Conservation (phyloP, 164 flowering plant genomes). For the Berberis vulgaris region DNA sequence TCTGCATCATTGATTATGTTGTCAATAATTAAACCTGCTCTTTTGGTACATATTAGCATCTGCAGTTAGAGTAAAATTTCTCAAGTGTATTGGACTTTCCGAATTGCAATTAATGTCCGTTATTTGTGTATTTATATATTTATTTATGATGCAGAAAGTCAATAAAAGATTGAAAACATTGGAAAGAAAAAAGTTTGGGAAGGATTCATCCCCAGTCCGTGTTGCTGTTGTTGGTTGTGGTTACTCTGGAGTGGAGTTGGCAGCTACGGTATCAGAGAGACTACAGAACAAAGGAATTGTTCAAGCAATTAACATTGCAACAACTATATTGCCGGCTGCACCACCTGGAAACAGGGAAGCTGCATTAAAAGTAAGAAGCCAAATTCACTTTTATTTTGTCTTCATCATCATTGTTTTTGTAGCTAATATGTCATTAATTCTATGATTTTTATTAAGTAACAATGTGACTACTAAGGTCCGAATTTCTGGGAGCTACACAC, state of each 20-base stretch:
- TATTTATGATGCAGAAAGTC: slow-evolving; percentile 47
- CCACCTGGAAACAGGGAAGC: slow-evolving; percentile 90
- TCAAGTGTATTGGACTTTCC: too few species aligned
- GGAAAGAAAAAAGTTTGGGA: slow-evolving; percentile 63
- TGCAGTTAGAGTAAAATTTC: too few species aligned
- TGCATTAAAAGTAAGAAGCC: slow-evolving; percentile 58
- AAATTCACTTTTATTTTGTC: not conserved
- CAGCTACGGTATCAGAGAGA: slow-evolving; percentile 89
- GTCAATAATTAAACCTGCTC: too few species aligned
- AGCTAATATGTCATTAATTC: too few species aligned
- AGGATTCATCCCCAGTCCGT: slow-evolving; percentile 35
- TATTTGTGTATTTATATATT: too few species aligned
- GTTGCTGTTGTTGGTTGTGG: slow-evolving; percentile 95
- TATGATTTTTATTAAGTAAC: too few species aligned
- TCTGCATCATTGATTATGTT: too few species aligned
- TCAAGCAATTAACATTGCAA: slow-evolving; percentile 68
- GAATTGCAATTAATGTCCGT: too few species aligned
- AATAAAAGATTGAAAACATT: slow-evolving; percentile 43
- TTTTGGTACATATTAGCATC: too few species aligned
- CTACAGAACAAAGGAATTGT: slow-evolving; percentile 66
- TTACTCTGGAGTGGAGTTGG: slow-evolving; percentile 91
- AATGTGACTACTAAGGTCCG: too few species aligned
- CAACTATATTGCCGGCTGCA: slow-evolving; percentile 66
- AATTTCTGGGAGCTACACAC: too few species aligned
- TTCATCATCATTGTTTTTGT: not conserved